Percentiles rank a stretch among this genome's conserved stretches.
Evolutionary conservation across 805 yeast genomes (phyloP).

Genomic region (Saccharomycopsis fermentans): DNA sequence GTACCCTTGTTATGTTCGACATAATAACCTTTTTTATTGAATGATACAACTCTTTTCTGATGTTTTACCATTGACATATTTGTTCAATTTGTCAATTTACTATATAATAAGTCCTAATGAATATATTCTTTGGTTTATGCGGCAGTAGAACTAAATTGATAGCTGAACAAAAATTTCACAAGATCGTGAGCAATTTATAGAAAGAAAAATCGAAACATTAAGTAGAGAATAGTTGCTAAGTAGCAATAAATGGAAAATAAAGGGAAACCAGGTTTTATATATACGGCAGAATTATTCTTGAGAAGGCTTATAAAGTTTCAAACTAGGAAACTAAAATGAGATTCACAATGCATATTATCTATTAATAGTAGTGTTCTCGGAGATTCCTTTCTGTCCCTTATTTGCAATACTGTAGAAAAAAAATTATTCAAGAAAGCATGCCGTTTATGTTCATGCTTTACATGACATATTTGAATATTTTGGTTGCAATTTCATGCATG

Average conservation of each 20-base stretch:
- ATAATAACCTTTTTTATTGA: conserved; percentile 12
- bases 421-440: background rate
- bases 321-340: background rate
- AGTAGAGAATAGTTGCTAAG: background rate
- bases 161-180: background rate
- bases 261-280: background rate
- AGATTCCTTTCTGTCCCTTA: background rate
- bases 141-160: background rate
- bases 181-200: too few relatives aligned
- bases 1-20: conserved; percentile 4
- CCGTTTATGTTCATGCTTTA: background rate
- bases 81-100: background rate
- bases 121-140: background rate
- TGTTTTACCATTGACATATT: background rate
- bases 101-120: background rate
- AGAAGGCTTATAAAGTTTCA: background rate
- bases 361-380: background rate
- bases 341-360: background rate
- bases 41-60: background rate
- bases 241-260: background rate
- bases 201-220: background rate
- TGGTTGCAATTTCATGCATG: background rate
- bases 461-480: background rate
- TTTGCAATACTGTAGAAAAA: background rate
- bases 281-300: background rate